Percentiles rank a stretch among this genome's conserved stretches.
Conservation (phyloP, 305 asterid genomes). For the Ajuga reptans region DNA sequence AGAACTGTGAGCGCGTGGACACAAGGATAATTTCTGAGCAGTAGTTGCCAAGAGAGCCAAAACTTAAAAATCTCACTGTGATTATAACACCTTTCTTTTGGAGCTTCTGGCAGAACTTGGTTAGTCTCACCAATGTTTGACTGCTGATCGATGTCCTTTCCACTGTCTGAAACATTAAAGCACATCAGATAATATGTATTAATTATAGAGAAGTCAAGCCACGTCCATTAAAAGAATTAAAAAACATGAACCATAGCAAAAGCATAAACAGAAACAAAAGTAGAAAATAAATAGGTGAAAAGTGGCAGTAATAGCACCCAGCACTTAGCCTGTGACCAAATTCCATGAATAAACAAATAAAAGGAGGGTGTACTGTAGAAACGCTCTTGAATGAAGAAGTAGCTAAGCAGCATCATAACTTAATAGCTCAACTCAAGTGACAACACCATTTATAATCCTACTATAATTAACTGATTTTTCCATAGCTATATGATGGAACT, state of each 20-base stretch:
- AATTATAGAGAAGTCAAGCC: slow-evolving; percentile 24
- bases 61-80: slow-evolving; percentile 29
- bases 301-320: not conserved
- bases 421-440: not conserved
- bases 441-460: not conserved
- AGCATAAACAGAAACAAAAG: not conserved
- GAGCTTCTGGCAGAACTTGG: slow-evolving; percentile 42
- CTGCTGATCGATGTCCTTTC: slow-evolving; percentile 55
- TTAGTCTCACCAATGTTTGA: slow-evolving; percentile 38
- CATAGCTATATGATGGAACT: not conserved
- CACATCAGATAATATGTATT: slow-evolving; percentile 23
- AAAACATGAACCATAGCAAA: not conserved
- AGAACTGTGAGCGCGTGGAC: slow-evolving; percentile 17
- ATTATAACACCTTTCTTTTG: slow-evolving; percentile 55
- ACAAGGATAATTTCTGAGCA: slow-evolving; percentile 7
- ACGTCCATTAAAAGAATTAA: slow-evolving; percentile 1
- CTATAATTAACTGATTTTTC: not conserved
- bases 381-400: not conserved
- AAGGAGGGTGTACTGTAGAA: not conserved
- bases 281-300: not conserved
- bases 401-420: not conserved
- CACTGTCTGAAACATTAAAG: slow-evolving; percentile 52
- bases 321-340: not conserved
- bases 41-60: slow-evolving; percentile 17
- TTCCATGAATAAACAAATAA: not conserved